Evolutionary conservation across 352 stramenopile genomes (phyloP), one percentile per base, ranked within the genome.

Genomic region (Saprolegnia parasitica): DNA sequence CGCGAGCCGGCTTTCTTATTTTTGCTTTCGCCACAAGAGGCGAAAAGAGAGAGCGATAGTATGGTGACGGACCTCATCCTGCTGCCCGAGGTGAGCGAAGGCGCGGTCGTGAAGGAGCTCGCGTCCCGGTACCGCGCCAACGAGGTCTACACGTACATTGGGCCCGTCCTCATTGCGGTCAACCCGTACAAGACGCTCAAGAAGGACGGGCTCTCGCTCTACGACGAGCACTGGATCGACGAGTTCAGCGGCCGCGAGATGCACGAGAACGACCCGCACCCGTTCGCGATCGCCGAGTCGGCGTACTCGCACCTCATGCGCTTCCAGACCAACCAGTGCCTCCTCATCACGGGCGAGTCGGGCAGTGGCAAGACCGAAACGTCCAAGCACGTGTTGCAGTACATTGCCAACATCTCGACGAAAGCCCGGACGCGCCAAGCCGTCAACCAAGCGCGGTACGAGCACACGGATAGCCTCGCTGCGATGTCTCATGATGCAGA

Each of bases 331-430:
- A 81, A 92, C 77, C 94, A 96, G 65, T 92, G 85, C 52, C 71
- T 95, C 64, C 85, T 94, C 65, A 91, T 91, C 71, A 94, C 89
- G 56, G 78, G 85, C 46, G 87, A 96, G 74, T 90, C 79, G 0
- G 88, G 92, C 68, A 84, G 88, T 52, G 93, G 93, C 65, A 98
- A 98, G 84, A 98, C 93, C 1, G 92, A 98, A 75, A 98, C 91
- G 42, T 97, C 95, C 71, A 99, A 98, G 80, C 93, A 98, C 81
- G 88, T 97, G 11, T 94, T 98, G 84, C 87, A 93, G 52, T 98
- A 98, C 76, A 80, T 98, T 29, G 95, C 92, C 29, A 89, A 83
- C 67, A 84, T 94, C 73, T 55, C 37, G 18, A 91, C 83, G 57
- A 81, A 84, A 71, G 84, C 73, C 35, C 76, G 84, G 40, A 67